These are phyloP conservation scores for Coemansia sp. DNA, from an alignment of 192 early-diverging fungal genomes.

Conservation along the genomic window DNA sequence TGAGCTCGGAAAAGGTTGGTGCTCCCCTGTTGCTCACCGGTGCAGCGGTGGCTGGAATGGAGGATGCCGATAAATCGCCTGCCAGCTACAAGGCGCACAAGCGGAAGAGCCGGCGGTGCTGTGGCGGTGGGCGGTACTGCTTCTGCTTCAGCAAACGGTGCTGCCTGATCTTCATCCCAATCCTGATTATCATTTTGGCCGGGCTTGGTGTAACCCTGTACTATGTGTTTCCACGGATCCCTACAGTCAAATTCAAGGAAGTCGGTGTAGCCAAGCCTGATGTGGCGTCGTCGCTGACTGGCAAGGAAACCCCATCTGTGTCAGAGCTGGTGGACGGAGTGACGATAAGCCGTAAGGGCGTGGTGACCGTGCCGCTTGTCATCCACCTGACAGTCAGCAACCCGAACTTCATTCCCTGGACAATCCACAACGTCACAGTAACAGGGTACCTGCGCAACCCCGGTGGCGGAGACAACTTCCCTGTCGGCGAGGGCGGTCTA, in stretches of 20 bases:
- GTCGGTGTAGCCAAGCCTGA: constrained; percentile 21
- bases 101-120: constrained; percentile 24
- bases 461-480: constrained; percentile 32
- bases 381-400: constrained; percentile 53
- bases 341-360: constrained; percentile 42
- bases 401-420: constrained; percentile 57
- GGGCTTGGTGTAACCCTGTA: constrained; percentile 50
- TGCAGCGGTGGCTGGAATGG: neutral
- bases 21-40: constrained; percentile 2
- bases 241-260: constrained; percentile 28
- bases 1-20: constrained; percentile 3
- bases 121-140: constrained; percentile 52
- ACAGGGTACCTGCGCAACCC: constrained; percentile 36
- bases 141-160: constrained; percentile 48
- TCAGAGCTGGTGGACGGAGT: constrained; percentile 26
- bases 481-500: constrained; percentile 49
- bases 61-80: constrained; percentile 14
- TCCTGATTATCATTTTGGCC: constrained; percentile 37
- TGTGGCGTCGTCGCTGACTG: neutral
- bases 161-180: constrained; percentile 43
- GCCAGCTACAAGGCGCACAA: constrained; percentile 15
- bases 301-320: neutral
- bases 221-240: constrained; percentile 54
- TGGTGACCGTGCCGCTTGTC: constrained; percentile 51
- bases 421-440: constrained; percentile 54